These are phyloP conservation scores for Astrothelium macrocarpum DNA, from an alignment of 495 filamentous ascomycete species.

Conservation along the genomic window DNA sequence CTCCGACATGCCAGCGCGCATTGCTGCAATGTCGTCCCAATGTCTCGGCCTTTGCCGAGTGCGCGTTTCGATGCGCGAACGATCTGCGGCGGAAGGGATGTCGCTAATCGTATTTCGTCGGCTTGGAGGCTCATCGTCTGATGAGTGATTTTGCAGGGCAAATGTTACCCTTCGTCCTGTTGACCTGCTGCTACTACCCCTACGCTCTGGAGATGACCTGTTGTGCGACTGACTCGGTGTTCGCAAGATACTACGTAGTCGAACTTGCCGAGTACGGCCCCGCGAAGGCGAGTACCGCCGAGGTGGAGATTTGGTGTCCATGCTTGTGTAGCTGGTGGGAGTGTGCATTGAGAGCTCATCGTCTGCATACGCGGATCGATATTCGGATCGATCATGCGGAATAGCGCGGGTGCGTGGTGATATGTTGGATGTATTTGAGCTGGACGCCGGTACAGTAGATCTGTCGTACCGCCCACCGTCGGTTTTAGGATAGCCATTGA, in stretches of 20 bases:
- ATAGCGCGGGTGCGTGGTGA: neutral
- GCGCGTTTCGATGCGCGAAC: neutral
- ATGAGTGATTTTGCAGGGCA: neutral
- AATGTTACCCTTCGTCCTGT: neutral
- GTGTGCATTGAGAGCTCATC: neutral
- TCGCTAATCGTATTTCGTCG: neutral
- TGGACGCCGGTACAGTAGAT: neutral
- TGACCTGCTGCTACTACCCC: neutral
- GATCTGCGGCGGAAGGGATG: neutral
- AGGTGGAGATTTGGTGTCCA: neutral
- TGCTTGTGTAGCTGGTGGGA: neutral
- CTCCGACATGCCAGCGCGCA: neutral
- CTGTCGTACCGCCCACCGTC: neutral
- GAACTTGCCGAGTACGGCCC: neutral
- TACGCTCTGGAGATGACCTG: neutral
- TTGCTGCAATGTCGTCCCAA: neutral
- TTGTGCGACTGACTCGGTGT: neutral
- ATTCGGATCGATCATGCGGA: neutral
- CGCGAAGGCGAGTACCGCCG: neutral
- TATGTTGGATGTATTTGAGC: neutral
- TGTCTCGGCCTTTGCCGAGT: neutral
- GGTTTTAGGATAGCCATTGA: neutral
- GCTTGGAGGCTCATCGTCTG: too few species aligned
- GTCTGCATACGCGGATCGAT: neutral
- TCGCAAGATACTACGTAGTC: neutral